Evolutionary conservation across 192 early-diverging fungal genomes (phyloP).

Genomic region (Ambispora gerdemannii): DNA sequence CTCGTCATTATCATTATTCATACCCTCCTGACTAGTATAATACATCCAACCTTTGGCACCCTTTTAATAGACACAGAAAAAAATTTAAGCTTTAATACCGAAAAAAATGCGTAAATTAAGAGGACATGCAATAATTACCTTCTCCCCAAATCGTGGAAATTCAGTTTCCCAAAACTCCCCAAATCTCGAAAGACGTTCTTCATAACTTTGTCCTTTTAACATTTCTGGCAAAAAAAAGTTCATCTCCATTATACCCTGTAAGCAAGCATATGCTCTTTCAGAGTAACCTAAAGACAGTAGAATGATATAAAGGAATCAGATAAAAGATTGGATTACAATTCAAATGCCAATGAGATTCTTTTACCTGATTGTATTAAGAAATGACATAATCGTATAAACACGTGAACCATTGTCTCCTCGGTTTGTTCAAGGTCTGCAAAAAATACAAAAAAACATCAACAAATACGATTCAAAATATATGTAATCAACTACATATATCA

Average conservation of each 20-base stretch:
- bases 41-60: conserved; percentile 50
- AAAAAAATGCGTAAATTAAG: too few relatives aligned
- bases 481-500: not conserved
- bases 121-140: too few relatives aligned
- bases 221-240: conserved; percentile 40
- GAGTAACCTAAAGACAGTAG: conserved; percentile 46
- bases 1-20: conserved; percentile 7
- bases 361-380: conserved; percentile 57
- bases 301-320: too few relatives aligned
- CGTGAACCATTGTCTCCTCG: conserved; percentile 52
- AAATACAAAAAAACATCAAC: not conserved
- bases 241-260: conserved; percentile 55
- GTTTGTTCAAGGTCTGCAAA: conserved; percentile 29
- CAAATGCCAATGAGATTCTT: too few relatives aligned
- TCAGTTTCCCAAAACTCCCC: conserved; percentile 56
- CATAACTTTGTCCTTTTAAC: conserved; percentile 35
- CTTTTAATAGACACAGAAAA: conserved; percentile 3
- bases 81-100: too few relatives aligned
- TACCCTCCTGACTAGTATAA: conserved; percentile 36
- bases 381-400: conserved; percentile 44
- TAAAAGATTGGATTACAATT: too few relatives aligned
- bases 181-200: conserved; percentile 40
- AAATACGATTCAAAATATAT: not conserved
- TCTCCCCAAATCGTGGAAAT: conserved; percentile 52
- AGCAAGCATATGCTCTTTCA: conserved; percentile 46